These are phyloP conservation scores for Sordariomycetes sp. DNA, from an alignment of 2,329 filamentous ascomycete species.

Conservation along the genomic window DNA sequence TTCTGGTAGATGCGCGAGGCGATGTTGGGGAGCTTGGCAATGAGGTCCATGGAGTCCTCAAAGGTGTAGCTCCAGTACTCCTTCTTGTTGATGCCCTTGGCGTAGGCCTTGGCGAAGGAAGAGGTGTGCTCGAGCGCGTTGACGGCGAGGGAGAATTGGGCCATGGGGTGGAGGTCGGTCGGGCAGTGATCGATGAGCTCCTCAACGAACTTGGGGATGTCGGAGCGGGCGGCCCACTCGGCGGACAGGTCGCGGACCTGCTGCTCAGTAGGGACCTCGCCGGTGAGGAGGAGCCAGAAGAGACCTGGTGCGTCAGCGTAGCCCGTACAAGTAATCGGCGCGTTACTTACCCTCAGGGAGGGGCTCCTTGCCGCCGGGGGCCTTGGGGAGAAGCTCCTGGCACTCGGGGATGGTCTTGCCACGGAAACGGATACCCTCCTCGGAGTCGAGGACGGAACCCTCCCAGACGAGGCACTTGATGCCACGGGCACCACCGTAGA, in stretches of 20 bases:
- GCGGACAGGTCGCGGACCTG: slow-evolving; percentile 97
- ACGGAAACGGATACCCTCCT: slow-evolving; percentile 99
- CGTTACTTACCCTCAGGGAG: slow-evolving; percentile 69
- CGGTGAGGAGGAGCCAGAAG: slow-evolving; percentile 98
- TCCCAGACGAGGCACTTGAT: slow-evolving; percentile 99
- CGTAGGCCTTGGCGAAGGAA: slow-evolving; percentile 95
- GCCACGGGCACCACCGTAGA: slow-evolving; percentile 97
- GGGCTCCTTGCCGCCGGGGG: slow-evolving; percentile 91
- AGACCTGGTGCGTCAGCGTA: slow-evolving; percentile 49
- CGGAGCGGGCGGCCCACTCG: slow-evolving; percentile 96
- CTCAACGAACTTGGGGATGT: slow-evolving; percentile 95
- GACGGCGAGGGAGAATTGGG: slow-evolving; percentile 96
- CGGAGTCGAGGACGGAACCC: slow-evolving; percentile 92
- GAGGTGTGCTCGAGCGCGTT: slow-evolving; percentile 98
- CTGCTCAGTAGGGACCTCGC: slow-evolving; percentile 94
- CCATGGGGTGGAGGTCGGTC: slow-evolving; percentile 98
- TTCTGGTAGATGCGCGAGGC: slow-evolving; percentile 99
- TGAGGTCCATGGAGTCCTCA: slow-evolving; percentile 99
- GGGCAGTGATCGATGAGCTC: slow-evolving; percentile 99
- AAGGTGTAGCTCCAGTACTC: slow-evolving; percentile 99
- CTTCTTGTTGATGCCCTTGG: slow-evolving; percentile 98
- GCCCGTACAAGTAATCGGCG: background rate
- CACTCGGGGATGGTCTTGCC: slow-evolving; percentile 99
- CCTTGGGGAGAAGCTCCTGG: slow-evolving; percentile 95
- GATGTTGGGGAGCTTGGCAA: slow-evolving; percentile 98